These are phyloP conservation scores for Hyphopichia pseudoburtonii DNA, from an alignment of 1,139 yeast species.

Conservation along the genomic window DNA sequence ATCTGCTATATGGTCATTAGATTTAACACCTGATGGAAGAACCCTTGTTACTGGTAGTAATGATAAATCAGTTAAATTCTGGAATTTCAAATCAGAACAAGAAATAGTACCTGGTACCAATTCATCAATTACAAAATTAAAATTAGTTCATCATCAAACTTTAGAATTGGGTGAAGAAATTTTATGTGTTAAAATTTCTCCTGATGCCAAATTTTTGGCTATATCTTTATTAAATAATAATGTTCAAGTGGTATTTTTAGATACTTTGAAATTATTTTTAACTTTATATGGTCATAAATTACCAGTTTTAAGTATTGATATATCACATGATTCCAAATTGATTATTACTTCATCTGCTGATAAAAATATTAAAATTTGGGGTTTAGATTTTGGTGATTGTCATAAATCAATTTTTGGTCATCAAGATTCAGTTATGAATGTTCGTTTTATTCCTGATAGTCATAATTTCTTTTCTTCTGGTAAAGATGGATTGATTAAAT, in stretches of 20 bases:
- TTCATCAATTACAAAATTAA: slow-evolving; percentile 50
- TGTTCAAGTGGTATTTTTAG: slow-evolving; percentile 87
- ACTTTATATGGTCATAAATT: slow-evolving; percentile 94
- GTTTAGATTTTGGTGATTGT: slow-evolving; percentile 97
- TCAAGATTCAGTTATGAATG: slow-evolving; percentile 91
- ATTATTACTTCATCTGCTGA: slow-evolving; percentile 94
- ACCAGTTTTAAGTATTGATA: slow-evolving; percentile 89
- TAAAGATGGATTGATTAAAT: slow-evolving; percentile 85
- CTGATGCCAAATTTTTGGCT: slow-evolving; percentile 75
- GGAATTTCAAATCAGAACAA: slow-evolving; percentile 74
- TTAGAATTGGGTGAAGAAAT: slow-evolving; percentile 86
- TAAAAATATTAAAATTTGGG: slow-evolving; percentile 97
- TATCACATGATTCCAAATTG: slow-evolving; percentile 82
- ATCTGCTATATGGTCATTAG: slow-evolving; percentile 90
- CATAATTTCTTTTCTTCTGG: slow-evolving; percentile 90
- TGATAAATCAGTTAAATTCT: slow-evolving; percentile 84
- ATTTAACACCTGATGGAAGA: slow-evolving; percentile 82
- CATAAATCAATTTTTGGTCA: slow-evolving; percentile 96
- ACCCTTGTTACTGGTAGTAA: slow-evolving; percentile 90
- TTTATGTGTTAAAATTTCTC: slow-evolving; percentile 76
- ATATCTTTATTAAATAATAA: slow-evolving; percentile 87
- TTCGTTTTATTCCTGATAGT: slow-evolving; percentile 75
- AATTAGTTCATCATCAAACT: slow-evolving; percentile 71
- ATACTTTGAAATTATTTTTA: slow-evolving; percentile 80
- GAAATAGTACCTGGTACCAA: slow-evolving; percentile 72